Base-by-base conservation (phyloP, 352 stramenopile genomes). In the Globisporangium ultimum region DNA sequence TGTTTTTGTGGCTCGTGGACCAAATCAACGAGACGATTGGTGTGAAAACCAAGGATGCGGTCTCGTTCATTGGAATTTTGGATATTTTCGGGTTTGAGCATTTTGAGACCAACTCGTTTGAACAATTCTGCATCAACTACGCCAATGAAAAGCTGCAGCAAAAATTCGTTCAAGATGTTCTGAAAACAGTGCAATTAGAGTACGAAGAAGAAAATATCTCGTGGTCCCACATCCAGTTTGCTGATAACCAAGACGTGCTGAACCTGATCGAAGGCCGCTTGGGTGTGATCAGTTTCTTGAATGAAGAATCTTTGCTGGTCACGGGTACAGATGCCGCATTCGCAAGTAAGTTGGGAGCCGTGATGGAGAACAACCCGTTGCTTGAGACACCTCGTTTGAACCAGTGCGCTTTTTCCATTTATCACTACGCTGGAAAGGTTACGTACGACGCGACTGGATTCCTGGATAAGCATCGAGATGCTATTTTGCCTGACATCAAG, bases 1-100 rank as follows among this genome's bases (percentile, higher is more conserved):
- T 99, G 15, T 99, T 99, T 60, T 64, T 96, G 41, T 99, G 94
- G 94, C 80, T 99, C 9, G 95, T 99, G 41, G 78, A 96, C 45
- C 77, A 91, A 49, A 97, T 98, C 63, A 98, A 98, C 68, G 76
- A 93, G 45, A 93, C 85, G 3, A 97, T 97, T 42, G 81, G 84
- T 34, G 85, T 89, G 8, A 71, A 78, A 34, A 76, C 64, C 8
- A 74, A 67, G 20, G 64, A 74, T 9, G 66, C 64, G 6, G 63
- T 68, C 8, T 78, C 87, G 21, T 95, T 96, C 52, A 98, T 98
- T 54, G 91, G 93, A 9, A 95, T 98, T 62, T 65, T 97, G 10
- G 91, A 97, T 62, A 97, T 97, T 59, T 97, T 97, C 49, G 91
- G 91, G 11, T 97, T 97, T 63, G 91, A 97, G 67, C 85, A 89